Evolutionary conservation across 2,329 filamentous ascomycete species (phyloP), one percentile per base, ranked within the genome.

Genomic region (Exutisphaerella laricina): DNA sequence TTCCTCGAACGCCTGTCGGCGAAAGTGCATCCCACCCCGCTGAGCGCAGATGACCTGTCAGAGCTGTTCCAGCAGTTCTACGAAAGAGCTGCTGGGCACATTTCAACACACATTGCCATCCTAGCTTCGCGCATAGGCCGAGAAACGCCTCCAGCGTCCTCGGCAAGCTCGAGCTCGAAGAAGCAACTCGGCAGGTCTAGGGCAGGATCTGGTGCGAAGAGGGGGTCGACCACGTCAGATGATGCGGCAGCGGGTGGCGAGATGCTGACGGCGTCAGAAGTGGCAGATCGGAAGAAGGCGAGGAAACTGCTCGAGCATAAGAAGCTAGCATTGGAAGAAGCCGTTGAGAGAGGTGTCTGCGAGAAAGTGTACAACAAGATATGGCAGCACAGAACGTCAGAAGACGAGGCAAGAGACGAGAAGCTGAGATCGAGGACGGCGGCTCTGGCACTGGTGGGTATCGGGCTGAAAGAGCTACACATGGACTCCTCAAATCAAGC

Each of bases 21-120:
- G 56, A 95, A 86, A 71, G 83, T 94, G 22, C 85, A 96, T 58
- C 79, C 85, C 2, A 82, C 80, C 4, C 92, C 92, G 4, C 82
- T 92, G 1, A 85, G 79, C 33, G 84, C 94, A 59, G 88, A 94
- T 35, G 82, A 78, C 49, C 75, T 97, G 12, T 84, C 88, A 6
- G 76, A 79, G n/a, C 74, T 92, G 40, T 97, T 97, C 62, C 92
- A 98, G 66, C 88, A 94, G 44, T 98, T 97, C 64, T 98, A 98
- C 62, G 71, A 77, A 30, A 77, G 82, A 43, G 87, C 89, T 16
- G 84, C 88, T 8, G 75, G 80, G 2, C 86, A 92, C 56, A 89
- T 97, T 46, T 78, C 80, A 40, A 95, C 88, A 1, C 89, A 97
- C 62, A 86, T 96, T 51, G 84, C 83, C 25, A 79, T 84, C 2